These are phyloP conservation scores for Coprinellus micaceus DNA, from an alignment of 768 basidiomycete genomes.

Conservation along the genomic window DNA sequence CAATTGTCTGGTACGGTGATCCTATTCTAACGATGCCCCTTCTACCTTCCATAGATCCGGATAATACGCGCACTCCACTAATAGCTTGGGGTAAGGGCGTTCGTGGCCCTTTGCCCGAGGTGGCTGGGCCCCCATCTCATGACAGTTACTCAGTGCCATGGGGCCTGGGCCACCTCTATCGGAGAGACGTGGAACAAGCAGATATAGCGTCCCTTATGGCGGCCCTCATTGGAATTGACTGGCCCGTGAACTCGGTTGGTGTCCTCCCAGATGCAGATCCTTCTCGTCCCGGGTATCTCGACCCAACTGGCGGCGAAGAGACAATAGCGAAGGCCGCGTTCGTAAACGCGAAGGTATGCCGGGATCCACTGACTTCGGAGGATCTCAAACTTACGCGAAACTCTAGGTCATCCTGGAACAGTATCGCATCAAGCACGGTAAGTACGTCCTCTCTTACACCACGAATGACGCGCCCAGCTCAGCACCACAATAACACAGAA, in stretches of 20 bases:
- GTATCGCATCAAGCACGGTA: slow-evolving; percentile 74
- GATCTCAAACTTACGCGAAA: background rate
- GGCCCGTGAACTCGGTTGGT: slow-evolving; percentile 83
- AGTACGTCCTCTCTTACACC: slow-evolving; percentile 14
- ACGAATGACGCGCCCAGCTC: background rate
- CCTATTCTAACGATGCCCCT: background rate
- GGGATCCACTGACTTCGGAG: background rate
- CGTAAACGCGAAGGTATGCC: slow-evolving; percentile 58
- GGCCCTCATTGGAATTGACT: slow-evolving; percentile 62
- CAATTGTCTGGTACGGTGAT: background rate
- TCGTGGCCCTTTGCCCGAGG: slow-evolving; percentile 61
- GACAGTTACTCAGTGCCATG: slow-evolving; percentile 68
- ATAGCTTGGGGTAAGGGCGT: slow-evolving; percentile 81
- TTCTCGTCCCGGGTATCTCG: slow-evolving; percentile 54
- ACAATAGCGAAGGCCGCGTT: slow-evolving; percentile 51
- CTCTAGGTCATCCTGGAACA: slow-evolving; percentile 67
- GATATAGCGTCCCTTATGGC: slow-evolving; percentile 81
- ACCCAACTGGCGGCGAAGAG: slow-evolving; percentile 41
- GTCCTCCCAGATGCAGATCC: slow-evolving; percentile 74
- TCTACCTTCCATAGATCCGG: slow-evolving; percentile 57
- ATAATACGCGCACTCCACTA: slow-evolving; percentile 83
- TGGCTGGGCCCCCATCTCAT: slow-evolving; percentile 61
- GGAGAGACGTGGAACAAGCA: slow-evolving; percentile 80
- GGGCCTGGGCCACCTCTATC: slow-evolving; percentile 52
- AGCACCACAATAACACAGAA: slow-evolving; percentile 35